Evolutionary conservation across 306 rosid genomes (phyloP), one percentile per base, ranked within the genome.

Genomic region (Cicer arietinum): DNA sequence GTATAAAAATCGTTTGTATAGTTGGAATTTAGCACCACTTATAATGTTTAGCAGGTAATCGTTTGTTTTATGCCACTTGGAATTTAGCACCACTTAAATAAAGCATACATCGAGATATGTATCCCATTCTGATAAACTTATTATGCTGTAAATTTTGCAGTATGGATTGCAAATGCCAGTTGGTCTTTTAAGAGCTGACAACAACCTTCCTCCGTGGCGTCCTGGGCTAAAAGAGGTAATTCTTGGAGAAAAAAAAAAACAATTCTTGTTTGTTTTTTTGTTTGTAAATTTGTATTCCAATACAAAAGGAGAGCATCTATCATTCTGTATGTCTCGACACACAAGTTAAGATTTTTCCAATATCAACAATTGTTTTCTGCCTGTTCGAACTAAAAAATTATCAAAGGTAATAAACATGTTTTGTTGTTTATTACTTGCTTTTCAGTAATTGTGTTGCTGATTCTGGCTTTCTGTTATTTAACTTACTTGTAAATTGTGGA

Each of bases 171-270:
- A 88, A 16, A 79, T 71, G 85, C 98, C 98, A 13, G 40, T 94
- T 77, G 93, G 80, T 53, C 87, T 94, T 79, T 70, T 94, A 80
- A 94, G 98, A 73, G 97, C 98, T 12, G 98, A 94, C 81, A 94
- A 91, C 84, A 94, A 91, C 82, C 94, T 86, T 78, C 98, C 98
- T 73, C 95, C 98, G 30, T 94, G 98, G 98, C 97, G 97, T 82
- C 60, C 91, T 41, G 94, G 90, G 75, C 78, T 91, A 68, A 89
- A 89, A 79, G 98, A 94, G 96, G 98, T 94, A 78, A 69, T 25
- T 63, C 50, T 39, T 16, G 40, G 39, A 6, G 16, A 1, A 20
- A 20, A 25, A 45, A n/a, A 57, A 42, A 7, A 9, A 7, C n/a
- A 41, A 16, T 76, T 77, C 78, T 41, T 14, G 46, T 4, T 43